Evolutionary conservation across 2,329 filamentous ascomycete species (phyloP), one percentile per base, ranked within the genome.

Genomic region (Cryphonectria radicalis): DNA sequence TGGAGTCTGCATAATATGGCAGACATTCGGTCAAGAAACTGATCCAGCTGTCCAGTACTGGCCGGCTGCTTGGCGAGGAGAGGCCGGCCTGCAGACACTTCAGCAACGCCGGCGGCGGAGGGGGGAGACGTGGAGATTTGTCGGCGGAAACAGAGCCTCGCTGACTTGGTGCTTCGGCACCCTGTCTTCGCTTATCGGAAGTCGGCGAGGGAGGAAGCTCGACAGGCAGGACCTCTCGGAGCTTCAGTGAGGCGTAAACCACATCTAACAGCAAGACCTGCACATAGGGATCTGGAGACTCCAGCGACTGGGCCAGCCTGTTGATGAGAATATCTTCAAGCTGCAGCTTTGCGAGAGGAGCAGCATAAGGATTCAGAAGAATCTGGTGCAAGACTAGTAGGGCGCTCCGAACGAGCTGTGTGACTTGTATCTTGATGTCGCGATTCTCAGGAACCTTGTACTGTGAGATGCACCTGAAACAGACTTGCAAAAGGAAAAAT

Each of bases 41-140:
- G 13, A 98, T 90, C 97, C 97, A 99, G 78, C 93, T 95, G 76
- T 98, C 95, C 50, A 99, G 84, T 7, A 97, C 91, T 11, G 90
- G 85, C 6, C 93, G 90, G 75, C 93, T 95, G 68, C 86, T 90
- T 3, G 87, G 79, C 4, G 94, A 93, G 69, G 92, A 90, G 66
- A 99, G 91, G 0, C 94, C 96, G 63, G 90, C 89, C 73, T 94
- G 91, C 17, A 99, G 85, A 77, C 93, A 97, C 73, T 93, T 91
- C n/a, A 96, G 87, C n/a, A 99, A 82, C 50, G 91, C 84, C 22
- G 89, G 83, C 3, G 92, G 90, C 28, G 93, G 92, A 4, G 91
- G 88, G 40, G 78, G 77, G 6, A 74, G 76, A 72, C 55, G 74
- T 60, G 67, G 77, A 46, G 72, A 76, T 70, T 67, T 79, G 75